Conservation (phyloP, 768 basidiomycete species). For the Boletus rubescentipes region DNA sequence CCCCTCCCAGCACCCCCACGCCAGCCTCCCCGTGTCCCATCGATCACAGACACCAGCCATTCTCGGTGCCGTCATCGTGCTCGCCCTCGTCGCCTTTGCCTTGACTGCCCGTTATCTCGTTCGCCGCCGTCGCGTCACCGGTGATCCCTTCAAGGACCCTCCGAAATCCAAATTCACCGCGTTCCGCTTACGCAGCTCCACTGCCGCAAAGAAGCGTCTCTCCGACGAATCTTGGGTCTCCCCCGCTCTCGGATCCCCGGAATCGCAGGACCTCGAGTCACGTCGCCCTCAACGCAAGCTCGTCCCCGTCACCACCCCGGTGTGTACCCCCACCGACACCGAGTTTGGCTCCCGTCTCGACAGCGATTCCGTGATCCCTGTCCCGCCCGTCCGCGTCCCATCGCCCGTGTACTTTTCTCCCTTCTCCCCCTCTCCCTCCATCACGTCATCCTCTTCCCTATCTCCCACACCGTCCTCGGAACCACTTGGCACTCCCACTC, state of each 20-base stretch:
- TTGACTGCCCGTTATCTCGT: constrained; percentile 7
- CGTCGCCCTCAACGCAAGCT: constrained; percentile 16
- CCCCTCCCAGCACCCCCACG: constrained; percentile 7
- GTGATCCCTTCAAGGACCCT: constrained; percentile 15
- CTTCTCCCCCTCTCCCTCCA: constrained; percentile 18
- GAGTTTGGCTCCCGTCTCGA: constrained; percentile 18
- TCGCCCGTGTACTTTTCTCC: constrained; percentile 22
- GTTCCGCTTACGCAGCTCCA: neutral
- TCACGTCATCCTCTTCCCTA: constrained; percentile 8
- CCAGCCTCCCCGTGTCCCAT: constrained; percentile 7
- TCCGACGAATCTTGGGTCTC: constrained; percentile 30
- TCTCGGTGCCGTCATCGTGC: constrained; percentile 15
- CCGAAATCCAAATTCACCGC: constrained; percentile 1
- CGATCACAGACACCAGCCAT: constrained; percentile 9
- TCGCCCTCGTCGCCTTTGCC: constrained; percentile 10
- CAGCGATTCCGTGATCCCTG: neutral
- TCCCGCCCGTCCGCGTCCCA: constrained; percentile 19
- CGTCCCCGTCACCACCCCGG: constrained; percentile 16
- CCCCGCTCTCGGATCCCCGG: constrained; percentile 8
- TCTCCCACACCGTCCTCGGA: constrained; percentile 19
- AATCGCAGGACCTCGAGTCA: constrained; percentile 11
- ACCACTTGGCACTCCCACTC: constrained; percentile 3
- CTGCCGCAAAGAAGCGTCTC: constrained; percentile 18
- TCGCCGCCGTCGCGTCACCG: constrained; percentile 10
- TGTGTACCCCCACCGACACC: constrained; percentile 20